These are phyloP conservation scores for Fragilariopsis cylindrus DNA, from an alignment of 108 stramenopile genomes.

Conservation along the genomic window DNA sequence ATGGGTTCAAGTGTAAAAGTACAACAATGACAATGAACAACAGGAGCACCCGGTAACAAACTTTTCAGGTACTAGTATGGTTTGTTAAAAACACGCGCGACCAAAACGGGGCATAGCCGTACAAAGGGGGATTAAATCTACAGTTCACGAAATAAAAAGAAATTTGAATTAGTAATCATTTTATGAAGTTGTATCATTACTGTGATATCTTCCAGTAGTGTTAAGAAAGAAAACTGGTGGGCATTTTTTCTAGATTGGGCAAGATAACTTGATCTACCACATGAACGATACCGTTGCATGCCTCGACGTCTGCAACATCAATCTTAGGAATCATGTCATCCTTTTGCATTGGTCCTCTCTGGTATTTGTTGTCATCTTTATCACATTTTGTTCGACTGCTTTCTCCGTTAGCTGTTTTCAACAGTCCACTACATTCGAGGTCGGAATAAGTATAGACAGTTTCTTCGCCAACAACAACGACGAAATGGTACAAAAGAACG, in stretches of 20 bases:
- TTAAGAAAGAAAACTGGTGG: too few species aligned
- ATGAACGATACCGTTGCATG: constrained; percentile 9
- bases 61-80: too few species aligned
- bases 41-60: too few species aligned
- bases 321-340: constrained; percentile 5
- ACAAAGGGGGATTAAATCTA: too few species aligned
- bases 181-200: too few species aligned
- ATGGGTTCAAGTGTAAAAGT: too few species aligned
- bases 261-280: background rate
- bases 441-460: background rate
- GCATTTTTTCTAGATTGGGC: constrained; percentile 1
- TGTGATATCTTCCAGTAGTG: too few species aligned
- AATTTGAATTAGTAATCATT: too few species aligned
- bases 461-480: background rate
- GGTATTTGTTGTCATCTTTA: background rate
- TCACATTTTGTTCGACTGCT: constrained; percentile 1
- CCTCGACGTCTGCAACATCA: background rate
- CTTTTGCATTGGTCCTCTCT: constrained; percentile 8
- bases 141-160: too few species aligned
- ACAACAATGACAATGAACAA: too few species aligned
- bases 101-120: too few species aligned
- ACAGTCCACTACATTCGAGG: background rate
- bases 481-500: constrained; percentile 13
- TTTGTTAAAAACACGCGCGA: too few species aligned
- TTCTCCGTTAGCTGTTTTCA: constrained; percentile 9